Conservation (phyloP, 257 asterid species). For the Ilex aquifolium region DNA sequence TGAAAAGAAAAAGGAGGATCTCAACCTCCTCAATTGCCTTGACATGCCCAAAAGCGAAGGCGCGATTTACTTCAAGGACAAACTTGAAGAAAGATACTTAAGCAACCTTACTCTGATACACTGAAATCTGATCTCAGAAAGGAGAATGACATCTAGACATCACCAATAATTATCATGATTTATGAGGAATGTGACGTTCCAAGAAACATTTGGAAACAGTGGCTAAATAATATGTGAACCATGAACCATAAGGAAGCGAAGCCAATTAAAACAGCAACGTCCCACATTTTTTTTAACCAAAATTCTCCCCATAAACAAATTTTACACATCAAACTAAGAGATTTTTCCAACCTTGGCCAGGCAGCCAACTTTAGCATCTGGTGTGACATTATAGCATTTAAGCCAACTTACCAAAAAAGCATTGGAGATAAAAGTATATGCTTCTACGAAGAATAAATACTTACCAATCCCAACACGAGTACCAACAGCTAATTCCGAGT, state of each 20-base stretch:
- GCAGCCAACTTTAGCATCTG: not conserved
- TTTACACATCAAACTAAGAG: too few species aligned
- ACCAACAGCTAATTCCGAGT: slow-evolving; percentile 81
- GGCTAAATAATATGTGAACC: not conserved
- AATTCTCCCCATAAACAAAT: too few species aligned
- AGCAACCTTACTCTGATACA: not conserved
- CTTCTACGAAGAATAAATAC: slow-evolving; percentile 18
- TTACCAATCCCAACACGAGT: slow-evolving; percentile 97
- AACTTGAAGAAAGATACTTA: not conserved
- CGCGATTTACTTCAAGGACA: too few species aligned
- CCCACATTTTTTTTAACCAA: too few species aligned
- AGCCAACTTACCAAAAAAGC: not conserved
- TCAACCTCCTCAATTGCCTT: not conserved
- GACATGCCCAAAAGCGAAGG: not conserved
- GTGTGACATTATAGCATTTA: not conserved
- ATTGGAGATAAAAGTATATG: not conserved
- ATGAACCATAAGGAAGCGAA: not conserved
- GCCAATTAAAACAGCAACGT: not conserved
- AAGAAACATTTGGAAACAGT: not conserved
- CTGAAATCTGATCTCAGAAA: not conserved
- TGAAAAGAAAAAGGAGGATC: not conserved
- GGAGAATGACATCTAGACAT: not conserved
- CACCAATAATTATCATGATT: not conserved
- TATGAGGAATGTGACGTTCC: not conserved
- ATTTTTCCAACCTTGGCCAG: too few species aligned